Base-by-base conservation (phyloP, 495 filamentous ascomycete species). In the Penicillium pancosmium region DNA sequence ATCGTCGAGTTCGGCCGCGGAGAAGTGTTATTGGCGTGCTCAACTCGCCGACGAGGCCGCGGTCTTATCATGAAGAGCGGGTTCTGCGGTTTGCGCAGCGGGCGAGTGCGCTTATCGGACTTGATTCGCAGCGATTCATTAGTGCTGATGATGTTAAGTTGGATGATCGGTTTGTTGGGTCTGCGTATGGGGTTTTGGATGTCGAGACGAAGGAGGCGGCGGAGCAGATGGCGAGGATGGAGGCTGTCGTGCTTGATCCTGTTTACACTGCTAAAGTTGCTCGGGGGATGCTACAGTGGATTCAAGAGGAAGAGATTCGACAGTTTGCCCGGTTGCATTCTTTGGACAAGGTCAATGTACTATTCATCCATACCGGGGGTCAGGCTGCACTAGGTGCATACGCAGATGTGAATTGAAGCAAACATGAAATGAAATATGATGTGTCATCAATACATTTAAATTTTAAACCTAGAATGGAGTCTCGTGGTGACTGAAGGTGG, bases 351-450 rank as follows among this genome's bases (percentile, higher is more conserved):
- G 63, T 73, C 1, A 76, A 78, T 69, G 69, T 64, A 19, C 55
- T 78, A 25, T 76, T 78, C 40, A 73, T 78, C 41, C 75, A 78
- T 59, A 78, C 75, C 0, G 75, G 75, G 8, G 75, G 75, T n/a
- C 75, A 76, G 57, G 62, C 72, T 49, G 69, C 72, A 0, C 18
- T 76, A 13, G 60, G 68, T 12, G 75, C 75, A 27, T 76, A 78
- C 54, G 67, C 63, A 4, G 68, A 73, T 56, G 31, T 66, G 43
- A 44, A 52, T 18, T 67, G 27, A 59, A 19, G 36, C 25, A 40
- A 10, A 36, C 0, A 49, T 25, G 18, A 19, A 27, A 10, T 19
- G 36, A 6, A 59, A 21, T 33, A 5, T 21, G 43, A 35, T 16
- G 16, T 3, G 8, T 53, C 18, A 52, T 38, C 27, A 31, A 31